Base-by-base conservation (phyloP, 2,329 filamentous ascomycete species). In the Sclerotinia trifoliorum region DNA sequence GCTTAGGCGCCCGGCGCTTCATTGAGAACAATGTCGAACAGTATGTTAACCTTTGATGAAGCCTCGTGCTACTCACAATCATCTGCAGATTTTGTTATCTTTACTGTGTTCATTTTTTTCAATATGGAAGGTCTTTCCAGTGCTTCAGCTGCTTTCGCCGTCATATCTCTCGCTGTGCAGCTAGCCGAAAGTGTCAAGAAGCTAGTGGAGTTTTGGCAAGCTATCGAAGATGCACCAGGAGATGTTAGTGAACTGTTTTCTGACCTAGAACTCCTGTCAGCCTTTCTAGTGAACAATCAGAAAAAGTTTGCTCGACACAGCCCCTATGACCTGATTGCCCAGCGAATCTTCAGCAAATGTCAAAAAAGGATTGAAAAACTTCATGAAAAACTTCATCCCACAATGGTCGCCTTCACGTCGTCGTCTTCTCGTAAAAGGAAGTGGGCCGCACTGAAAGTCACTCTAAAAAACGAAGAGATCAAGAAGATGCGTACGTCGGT, bases 81-180 rank as follows among this genome's bases (percentile, higher is more conserved):
- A 48, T n/a, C 19, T 32, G 39, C 49, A 35, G 26, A 24, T 24
- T 35, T 6, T 49, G 11, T 61, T 35, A 10, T 61, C 5, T 49
- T 2, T 10, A 24, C 17, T 1, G 2, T 19, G 5, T 58, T 39
- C 15, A 10, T 21, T 8, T 42, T 51, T 42, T 11, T 39, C 6
- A 7, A 26, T 11, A 67, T 67, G 56, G 65, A 62, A 19, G 56
- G 48, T 0, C 65, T 67, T 32, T 62, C 56, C n/a, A 62, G 46
- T 32, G 65, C 65, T 52, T 61, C 65, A 35, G 48, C 55, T 35
- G 65, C 24, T 3, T 52, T 68, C 17, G 66, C 66, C 29, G 49
- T 65, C 19, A 26, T 57, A 35, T 57, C 58, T 15, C n/a, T 65
- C 1, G 24, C 60, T 5, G 39, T 68, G 0, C 42, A 68, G 2